Evolutionary conservation across 2,329 filamentous ascomycete genomes (phyloP).

Genomic region (Ophiostoma quercus): DNA sequence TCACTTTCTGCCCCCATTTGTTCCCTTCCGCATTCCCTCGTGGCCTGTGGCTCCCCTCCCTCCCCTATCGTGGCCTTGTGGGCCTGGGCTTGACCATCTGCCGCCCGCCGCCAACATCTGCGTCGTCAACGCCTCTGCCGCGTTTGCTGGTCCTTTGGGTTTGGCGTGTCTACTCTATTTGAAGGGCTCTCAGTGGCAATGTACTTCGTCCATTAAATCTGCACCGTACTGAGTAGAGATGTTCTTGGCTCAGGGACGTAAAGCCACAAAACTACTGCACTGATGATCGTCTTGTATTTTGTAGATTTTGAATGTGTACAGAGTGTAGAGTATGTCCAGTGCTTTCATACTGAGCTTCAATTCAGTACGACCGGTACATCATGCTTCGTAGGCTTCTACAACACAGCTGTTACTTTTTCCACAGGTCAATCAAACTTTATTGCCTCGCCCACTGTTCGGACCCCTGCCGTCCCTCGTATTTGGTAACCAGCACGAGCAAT

Average conservation of each 20-base stretch:
- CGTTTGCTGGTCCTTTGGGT: not conserved
- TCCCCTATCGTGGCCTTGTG: slow-evolving; percentile 4
- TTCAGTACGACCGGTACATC: not conserved
- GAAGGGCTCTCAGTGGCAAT: not conserved
- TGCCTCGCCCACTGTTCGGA: not conserved
- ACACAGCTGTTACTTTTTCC: not conserved
- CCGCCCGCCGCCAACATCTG: slow-evolving; percentile 8
- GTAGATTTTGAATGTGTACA: not conserved
- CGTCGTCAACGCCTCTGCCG: slow-evolving; percentile 11
- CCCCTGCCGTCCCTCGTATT: slow-evolving; percentile 8
- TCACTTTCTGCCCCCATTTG: not conserved
- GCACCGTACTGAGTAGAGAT: too few species aligned
- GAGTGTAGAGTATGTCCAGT: not conserved
- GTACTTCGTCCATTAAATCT: too few species aligned
- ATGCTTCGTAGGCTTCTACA: not conserved
- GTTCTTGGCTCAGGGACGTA: not conserved
- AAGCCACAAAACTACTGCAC: not conserved
- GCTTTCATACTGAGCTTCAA: not conserved
- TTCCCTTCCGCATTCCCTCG: not conserved
- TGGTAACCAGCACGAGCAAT: slow-evolving; percentile 1
- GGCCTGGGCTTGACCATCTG: slow-evolving; percentile 9
- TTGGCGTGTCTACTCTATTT: not conserved
- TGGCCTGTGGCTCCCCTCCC: slow-evolving; percentile 10
- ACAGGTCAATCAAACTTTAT: slow-evolving; percentile 3
- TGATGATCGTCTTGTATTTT: not conserved